phyloP scores from a whole-genome alignment of 2,329 filamentous ascomycete species.

The Fusarium sp. region DNA sequence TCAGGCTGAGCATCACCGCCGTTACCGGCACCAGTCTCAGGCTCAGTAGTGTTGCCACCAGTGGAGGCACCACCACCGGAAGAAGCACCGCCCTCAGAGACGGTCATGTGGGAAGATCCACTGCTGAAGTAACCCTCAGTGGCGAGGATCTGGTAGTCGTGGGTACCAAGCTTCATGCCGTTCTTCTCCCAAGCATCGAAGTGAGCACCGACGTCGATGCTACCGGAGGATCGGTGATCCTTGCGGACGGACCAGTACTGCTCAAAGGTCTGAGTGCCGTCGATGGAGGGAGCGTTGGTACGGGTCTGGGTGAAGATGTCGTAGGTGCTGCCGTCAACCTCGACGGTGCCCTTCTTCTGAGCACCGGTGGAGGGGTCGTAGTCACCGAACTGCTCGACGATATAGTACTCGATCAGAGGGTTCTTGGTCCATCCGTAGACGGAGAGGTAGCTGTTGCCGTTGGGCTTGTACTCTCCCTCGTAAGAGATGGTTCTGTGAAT shows the following conservation, averaged over 20 bases:
- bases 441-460: conserved; percentile 53
- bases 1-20: neutral
- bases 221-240: conserved; percentile 61
- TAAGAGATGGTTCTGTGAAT: conserved; percentile 37
- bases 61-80: neutral
- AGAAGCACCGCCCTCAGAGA: conserved; percentile 41
- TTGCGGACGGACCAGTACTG: conserved; percentile 65
- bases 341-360: conserved; percentile 46
- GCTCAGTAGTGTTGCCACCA: neutral
- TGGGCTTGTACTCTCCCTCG: conserved; percentile 50
- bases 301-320: conserved; percentile 52
- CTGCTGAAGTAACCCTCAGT: conserved; percentile 65
- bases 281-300: conserved; percentile 59
- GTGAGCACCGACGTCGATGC: conserved; percentile 61
- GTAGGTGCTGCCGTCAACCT: conserved; percentile 54
- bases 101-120: conserved; percentile 60
- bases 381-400: conserved; percentile 51
- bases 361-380: conserved; percentile 50
- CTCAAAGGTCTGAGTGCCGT: conserved; percentile 62
- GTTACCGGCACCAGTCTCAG: neutral
- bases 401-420: conserved; percentile 55
- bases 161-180: conserved; percentile 61
- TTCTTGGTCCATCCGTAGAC: conserved; percentile 54
- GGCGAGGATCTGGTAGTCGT: conserved; percentile 66
- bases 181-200: conserved; percentile 63